Evolutionary conservation across 1,139 yeast genomes (phyloP).

Genomic region (Geotrichum phurueaensis): DNA sequence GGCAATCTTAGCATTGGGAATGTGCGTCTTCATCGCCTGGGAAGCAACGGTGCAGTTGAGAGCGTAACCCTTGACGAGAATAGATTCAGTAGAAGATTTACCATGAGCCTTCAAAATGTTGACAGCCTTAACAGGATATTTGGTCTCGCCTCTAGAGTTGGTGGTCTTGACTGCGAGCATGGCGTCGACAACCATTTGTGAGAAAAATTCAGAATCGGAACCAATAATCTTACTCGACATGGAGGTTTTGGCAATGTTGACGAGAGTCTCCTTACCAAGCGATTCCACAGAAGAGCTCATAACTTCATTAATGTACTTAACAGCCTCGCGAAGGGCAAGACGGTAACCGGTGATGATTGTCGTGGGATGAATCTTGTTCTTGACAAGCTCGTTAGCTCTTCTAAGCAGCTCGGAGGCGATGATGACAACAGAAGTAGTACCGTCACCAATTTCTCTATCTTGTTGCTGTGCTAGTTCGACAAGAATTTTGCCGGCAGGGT

Average conservation of each 20-base stretch:
- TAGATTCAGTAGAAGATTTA: constrained; percentile 79
- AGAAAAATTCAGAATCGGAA: constrained; percentile 86
- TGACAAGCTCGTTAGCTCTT: constrained; percentile 90
- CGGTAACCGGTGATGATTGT: constrained; percentile 96
- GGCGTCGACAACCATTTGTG: constrained; percentile 89
- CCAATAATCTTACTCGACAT: constrained; percentile 98
- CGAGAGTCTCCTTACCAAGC: constrained; percentile 68
- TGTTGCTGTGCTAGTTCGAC: constrained; percentile 98
- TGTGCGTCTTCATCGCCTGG: constrained; percentile 84
- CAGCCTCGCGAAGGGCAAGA: constrained; percentile 87
- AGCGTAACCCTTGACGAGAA: constrained; percentile 89
- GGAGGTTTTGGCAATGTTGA: constrained; percentile 91
- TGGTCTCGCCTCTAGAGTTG: constrained; percentile 78
- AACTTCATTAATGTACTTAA: constrained; percentile 79
- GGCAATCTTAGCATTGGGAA: constrained; percentile 78
- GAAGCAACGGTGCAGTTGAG: constrained; percentile 96
- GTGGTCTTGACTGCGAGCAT: constrained; percentile 92
- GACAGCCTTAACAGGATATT: constrained; percentile 96
- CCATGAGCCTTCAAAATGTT: constrained; percentile 96
- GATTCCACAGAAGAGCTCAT: constrained; percentile 74
- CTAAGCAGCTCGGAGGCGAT: constrained; percentile 89
- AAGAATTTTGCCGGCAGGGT: constrained; percentile 95
- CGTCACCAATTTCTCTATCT: constrained; percentile 98
- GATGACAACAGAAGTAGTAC: constrained; percentile 84
- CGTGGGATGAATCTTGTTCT: constrained; percentile 92